Percentiles rank a stretch among this genome's conserved stretches.
Evolutionary conservation across 2,329 filamentous ascomycete species (phyloP).

Genomic region (Hypoxylon sp.): DNA sequence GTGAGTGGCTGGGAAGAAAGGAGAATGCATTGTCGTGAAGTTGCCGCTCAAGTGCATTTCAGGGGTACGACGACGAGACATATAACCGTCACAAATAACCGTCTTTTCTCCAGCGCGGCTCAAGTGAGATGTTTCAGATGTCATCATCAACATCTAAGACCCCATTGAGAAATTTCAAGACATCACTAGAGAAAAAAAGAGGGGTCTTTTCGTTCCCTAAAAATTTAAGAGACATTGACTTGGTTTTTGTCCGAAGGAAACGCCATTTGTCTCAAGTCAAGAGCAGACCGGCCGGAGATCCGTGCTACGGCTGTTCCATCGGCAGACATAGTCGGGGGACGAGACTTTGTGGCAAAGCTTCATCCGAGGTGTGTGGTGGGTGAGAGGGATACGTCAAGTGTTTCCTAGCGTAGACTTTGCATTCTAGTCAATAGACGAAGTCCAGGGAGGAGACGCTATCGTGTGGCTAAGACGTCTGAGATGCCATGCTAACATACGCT

Average conservation of each 20-base stretch:
- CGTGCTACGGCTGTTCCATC: conserved; percentile 35
- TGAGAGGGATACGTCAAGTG: conserved; percentile 18
- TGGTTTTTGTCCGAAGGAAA: conserved; percentile 43
- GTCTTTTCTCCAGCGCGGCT: conserved; percentile 45
- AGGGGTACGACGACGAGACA: conserved; percentile 40
- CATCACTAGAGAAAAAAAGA: conserved; percentile 20
- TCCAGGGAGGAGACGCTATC: conserved; percentile 27
- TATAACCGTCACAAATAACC: conserved; percentile 46
- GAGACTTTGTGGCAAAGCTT: conserved; percentile 33
- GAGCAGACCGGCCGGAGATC: conserved; percentile 41
- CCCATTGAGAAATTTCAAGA: conserved; percentile 25
- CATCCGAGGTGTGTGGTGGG: conserved; percentile 32
- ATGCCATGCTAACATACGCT: conserved; percentile 41
- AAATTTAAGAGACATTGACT: conserved; percentile 38
- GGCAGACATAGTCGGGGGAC: conserved; percentile 17
- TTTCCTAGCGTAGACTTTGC: conserved; percentile 23
- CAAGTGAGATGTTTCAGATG: conserved; percentile 46
- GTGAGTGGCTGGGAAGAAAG: conserved; percentile 26
- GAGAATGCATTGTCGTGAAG: conserved; percentile 25
- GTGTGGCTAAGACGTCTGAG: conserved; percentile 29
- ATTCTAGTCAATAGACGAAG: conserved; percentile 21
- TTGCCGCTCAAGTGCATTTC: conserved; percentile 22
- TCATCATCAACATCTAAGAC: conserved; percentile 42
- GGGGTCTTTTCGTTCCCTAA: conserved; percentile 9
- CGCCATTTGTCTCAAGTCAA: conserved; percentile 39